Evolutionary conservation across 2,329 filamentous ascomycete genomes (phyloP).

Genomic region (Scytalidium sp.): DNA sequence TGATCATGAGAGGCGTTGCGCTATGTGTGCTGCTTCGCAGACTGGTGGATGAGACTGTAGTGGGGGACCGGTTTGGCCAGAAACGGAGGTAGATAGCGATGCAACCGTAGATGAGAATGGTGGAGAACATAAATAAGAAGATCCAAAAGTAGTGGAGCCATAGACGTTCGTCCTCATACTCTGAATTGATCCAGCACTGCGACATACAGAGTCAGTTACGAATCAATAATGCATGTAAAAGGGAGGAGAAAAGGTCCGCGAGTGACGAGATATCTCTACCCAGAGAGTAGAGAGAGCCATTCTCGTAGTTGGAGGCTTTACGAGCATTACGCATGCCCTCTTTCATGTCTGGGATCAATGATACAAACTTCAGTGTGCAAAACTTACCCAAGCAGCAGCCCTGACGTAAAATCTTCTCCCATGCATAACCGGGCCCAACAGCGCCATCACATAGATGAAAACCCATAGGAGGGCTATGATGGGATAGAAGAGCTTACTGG

Average conservation of each 20-base stretch:
- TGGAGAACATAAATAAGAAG: slow-evolving; percentile 48
- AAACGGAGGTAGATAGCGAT: slow-evolving; percentile 22
- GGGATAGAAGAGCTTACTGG: slow-evolving; percentile 46
- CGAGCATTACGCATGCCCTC: not conserved
- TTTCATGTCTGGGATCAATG: not conserved
- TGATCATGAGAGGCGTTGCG: slow-evolving; percentile 49
- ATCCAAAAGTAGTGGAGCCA: slow-evolving; percentile 66
- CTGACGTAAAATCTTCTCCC: slow-evolving; percentile 54
- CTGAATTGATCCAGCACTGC: slow-evolving; percentile 61
- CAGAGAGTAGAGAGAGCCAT: too few relatives aligned
- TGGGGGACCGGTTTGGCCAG: slow-evolving; percentile 2
- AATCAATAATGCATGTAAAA: not conserved
- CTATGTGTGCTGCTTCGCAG: slow-evolving; percentile 8
- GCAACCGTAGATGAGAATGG: slow-evolving; percentile 43
- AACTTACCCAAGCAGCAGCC: slow-evolving; percentile 58
- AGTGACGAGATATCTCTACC: not conserved
- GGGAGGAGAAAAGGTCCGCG: not conserved
- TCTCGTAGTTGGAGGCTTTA: too few relatives aligned
- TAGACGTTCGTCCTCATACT: slow-evolving; percentile 52
- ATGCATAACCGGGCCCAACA: slow-evolving; percentile 40
- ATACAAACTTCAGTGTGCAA: not conserved
- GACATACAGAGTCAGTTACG: not conserved
- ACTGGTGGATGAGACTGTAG: not conserved
- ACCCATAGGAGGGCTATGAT: slow-evolving; percentile 50
- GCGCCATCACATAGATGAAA: slow-evolving; percentile 55